A percentile compares a stretch with the other conserved stretches of the same genome.
phyloP scores from a whole-genome alignment of 176 grass and related monocot genomes.

The Oryza brachyantha region DNA sequence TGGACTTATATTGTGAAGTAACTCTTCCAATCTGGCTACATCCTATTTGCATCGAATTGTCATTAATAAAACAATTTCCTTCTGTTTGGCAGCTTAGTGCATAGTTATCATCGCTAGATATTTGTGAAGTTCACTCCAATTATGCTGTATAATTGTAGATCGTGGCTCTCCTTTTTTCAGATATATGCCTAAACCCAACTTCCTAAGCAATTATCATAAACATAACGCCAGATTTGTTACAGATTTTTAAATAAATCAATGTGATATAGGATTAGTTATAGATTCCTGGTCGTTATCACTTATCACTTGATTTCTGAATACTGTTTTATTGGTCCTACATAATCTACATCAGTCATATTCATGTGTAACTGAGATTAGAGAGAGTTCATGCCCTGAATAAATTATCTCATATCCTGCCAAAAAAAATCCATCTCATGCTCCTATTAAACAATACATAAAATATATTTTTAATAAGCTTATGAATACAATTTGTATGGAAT shows the following conservation, averaged over 20 bases:
- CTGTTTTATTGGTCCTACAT: background rate
- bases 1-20: background rate
- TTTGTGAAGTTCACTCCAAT: background rate
- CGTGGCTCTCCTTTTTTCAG: background rate
- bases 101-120: background rate
- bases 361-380: background rate
- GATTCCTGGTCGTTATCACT: background rate
- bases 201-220: background rate
- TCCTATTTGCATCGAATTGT: background rate
- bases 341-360: background rate
- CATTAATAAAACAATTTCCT: background rate
- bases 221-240: background rate
- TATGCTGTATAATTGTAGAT: background rate
- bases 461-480: background rate
- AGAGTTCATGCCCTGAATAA: background rate
- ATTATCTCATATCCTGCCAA: too few relatives aligned
- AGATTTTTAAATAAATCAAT: background rate
- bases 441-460: background rate
- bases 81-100: background rate
- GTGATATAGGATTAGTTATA: background rate
- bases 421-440: too few relatives aligned
- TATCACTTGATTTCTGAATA: background rate
- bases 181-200: background rate
- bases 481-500: background rate
- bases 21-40: background rate